phyloP scores from a whole-genome alignment of 202 grass and related monocot genomes.

The Carex arenaria region DNA sequence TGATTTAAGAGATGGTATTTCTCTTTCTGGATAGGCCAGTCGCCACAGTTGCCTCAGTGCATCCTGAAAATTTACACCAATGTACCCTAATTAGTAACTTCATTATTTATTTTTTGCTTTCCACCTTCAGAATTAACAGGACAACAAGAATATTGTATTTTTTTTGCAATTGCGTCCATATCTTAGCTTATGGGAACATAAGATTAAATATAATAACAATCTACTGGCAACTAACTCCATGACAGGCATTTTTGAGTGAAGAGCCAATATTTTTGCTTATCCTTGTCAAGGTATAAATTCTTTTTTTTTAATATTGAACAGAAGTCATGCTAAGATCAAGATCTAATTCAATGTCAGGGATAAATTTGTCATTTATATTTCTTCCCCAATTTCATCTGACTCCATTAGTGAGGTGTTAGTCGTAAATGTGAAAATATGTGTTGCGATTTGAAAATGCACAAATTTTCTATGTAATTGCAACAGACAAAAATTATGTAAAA shows the following conservation, averaged over 20 bases:
- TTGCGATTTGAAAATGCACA: background rate
- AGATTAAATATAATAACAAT: background rate
- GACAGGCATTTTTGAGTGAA: background rate
- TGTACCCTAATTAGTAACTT: background rate
- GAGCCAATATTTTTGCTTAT: background rate
- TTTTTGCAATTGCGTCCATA: background rate
- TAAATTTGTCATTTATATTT: background rate
- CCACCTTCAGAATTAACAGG: background rate
- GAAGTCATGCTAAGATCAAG: background rate
- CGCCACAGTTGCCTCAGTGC: slow-evolving; percentile 81
- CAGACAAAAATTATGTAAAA: background rate
- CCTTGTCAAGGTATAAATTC: background rate
- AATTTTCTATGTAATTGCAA: background rate
- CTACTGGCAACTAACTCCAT: background rate
- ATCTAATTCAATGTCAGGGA: background rate
- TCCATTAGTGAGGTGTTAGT: background rate
- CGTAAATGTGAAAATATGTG: background rate
- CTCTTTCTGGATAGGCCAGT: slow-evolving; percentile 57
- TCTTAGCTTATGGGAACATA: background rate
- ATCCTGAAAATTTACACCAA: slow-evolving; percentile 52
- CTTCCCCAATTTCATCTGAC: background rate
- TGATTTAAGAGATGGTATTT: slow-evolving; percentile 75
- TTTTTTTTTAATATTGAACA: background rate
- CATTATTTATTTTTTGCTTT: background rate
- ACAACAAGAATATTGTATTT: background rate